Evolutionary conservation across 169 alveolate genomes (phyloP).

Genomic region (Plasmodium chabaudi): DNA sequence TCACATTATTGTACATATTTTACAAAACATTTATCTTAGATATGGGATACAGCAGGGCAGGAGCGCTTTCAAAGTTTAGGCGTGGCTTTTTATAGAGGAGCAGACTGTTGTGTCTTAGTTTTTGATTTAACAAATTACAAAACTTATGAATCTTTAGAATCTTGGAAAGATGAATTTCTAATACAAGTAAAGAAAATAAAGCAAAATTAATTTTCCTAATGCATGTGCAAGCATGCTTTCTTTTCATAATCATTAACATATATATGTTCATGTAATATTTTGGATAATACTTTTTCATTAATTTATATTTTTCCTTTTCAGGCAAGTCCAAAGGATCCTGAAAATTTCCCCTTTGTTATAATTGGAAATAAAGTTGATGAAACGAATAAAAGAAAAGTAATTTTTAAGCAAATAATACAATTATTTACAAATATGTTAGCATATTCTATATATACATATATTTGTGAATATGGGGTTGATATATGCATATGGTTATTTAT

Average conservation of each 20-base stretch:
- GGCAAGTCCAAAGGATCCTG: constrained; percentile 96
- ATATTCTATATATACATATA: constrained; percentile 3
- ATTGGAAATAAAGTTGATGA: constrained; percentile 98
- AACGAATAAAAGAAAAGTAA: constrained; percentile 92
- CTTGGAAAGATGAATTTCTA: constrained; percentile 98
- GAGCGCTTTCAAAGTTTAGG: constrained; percentile 98
- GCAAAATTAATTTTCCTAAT: neutral
- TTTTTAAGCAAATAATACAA: neutral
- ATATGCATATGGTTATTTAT: neutral
- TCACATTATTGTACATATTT: constrained; percentile 1
- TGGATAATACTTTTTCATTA: neutral
- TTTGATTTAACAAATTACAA: constrained; percentile 93
- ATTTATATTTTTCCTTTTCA: constrained; percentile 4
- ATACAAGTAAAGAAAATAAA: constrained; percentile 86
- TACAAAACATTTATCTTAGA: constrained; percentile 76
- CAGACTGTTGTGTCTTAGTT: constrained; percentile 99
- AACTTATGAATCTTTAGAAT: constrained; percentile 94
- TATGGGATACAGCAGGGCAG: constrained; percentile 99
- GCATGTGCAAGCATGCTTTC: neutral
- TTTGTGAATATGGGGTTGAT: neutral
- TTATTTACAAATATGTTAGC: neutral
- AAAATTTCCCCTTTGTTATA: constrained; percentile 96
- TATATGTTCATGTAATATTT: neutral
- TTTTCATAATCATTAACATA: neutral
- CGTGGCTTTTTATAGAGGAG: constrained; percentile 99